A percentile compares a stretch with the other conserved stretches of the same genome.
These are phyloP conservation scores for Auricularia sp. DNA, from an alignment of 768 basidiomycete species.

Conservation along the genomic window DNA sequence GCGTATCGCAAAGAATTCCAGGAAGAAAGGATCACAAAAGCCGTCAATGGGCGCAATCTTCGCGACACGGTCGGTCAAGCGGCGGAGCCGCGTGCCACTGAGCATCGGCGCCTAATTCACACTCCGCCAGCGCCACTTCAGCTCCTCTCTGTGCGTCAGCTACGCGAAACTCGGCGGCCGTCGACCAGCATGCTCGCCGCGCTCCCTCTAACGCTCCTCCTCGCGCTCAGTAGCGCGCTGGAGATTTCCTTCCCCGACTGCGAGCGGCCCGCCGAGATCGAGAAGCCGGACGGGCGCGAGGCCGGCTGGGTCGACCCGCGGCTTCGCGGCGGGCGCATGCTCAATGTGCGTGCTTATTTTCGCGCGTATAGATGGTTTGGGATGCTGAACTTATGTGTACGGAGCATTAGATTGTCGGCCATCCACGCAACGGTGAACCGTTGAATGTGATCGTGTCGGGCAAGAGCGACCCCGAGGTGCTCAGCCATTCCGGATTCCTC, in stretches of 20 bases:
- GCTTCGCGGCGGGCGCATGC: constrained; percentile 55
- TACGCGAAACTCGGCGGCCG: too few relatives aligned
- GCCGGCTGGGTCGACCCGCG: constrained; percentile 56
- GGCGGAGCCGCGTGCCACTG: too few relatives aligned
- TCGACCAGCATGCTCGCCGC: neutral
- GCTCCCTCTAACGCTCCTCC: neutral
- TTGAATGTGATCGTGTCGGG: constrained; percentile 76
- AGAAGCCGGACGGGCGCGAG: neutral
- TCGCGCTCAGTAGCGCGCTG: neutral
- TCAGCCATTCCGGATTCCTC: constrained; percentile 63
- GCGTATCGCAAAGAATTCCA: too few relatives aligned
- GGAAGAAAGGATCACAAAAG: too few relatives aligned
- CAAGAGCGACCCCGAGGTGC: constrained; percentile 66
- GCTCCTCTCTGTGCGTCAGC: too few relatives aligned
- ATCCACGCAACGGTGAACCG: constrained; percentile 50
- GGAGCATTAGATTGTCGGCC: constrained; percentile 35
- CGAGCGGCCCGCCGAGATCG: neutral
- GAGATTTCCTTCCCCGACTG: neutral
- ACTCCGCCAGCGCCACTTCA: too few relatives aligned
- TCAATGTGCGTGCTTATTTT: constrained; percentile 47
- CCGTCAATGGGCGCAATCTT: too few relatives aligned
- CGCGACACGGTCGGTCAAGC: too few relatives aligned
- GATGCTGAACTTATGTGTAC: neutral
- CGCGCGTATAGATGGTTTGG: constrained; percentile 2
- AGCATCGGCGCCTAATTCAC: too few relatives aligned